Base-by-base conservation (phyloP, 495 filamentous ascomycete species). In the Tuber umbilicatum region DNA sequence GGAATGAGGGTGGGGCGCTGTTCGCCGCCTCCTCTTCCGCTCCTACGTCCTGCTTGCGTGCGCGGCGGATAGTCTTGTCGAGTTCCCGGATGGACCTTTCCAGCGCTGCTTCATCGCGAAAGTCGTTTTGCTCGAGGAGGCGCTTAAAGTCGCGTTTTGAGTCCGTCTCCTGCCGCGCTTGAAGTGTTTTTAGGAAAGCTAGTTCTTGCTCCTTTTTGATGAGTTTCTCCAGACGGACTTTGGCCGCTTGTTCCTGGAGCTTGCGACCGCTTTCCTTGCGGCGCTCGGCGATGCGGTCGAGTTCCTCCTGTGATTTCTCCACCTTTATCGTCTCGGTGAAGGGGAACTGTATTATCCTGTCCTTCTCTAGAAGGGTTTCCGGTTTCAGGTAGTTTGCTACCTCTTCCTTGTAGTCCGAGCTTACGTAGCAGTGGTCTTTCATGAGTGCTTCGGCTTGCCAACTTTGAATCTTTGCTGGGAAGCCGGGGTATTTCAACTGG, bases 181-280 rank as follows among this genome's bases (percentile, higher is more conserved):
- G 92, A 6, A 99, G 85, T 72, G 93, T 88, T 81, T 92, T 93
- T 86, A 93, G 97, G 82, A 96, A 97, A 74, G 97, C 94, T 21
- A 98, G 84, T 80, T 98, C 94, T 82, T 97, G 89, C 84, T 99
- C 95, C 83, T 97, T 98, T 79, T 91, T 91, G 81, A 97, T 92
- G 37, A 99, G 85, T 83, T 96, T 94, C 68, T 99, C 96, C 7
- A 99, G 84, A 27, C 95, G 89, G 91, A 97, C 97, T 82, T 96
- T 97, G 4, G 95, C 94, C 0, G 95, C 96, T 82, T 99, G 95
- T 79, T 97, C 95, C 81, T 99, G 95, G 31, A 99, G 83, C 43
- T 96, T 86, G 70, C 94, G 88, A 1, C 95, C 95, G 79, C 92
- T 93, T 83, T 98, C 95, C 80, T 94, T 94, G 80, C 94, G 91